These are phyloP conservation scores for Hylodesmum podocarpum DNA, from an alignment of 306 rosid genomes.

Conservation along the genomic window DNA sequence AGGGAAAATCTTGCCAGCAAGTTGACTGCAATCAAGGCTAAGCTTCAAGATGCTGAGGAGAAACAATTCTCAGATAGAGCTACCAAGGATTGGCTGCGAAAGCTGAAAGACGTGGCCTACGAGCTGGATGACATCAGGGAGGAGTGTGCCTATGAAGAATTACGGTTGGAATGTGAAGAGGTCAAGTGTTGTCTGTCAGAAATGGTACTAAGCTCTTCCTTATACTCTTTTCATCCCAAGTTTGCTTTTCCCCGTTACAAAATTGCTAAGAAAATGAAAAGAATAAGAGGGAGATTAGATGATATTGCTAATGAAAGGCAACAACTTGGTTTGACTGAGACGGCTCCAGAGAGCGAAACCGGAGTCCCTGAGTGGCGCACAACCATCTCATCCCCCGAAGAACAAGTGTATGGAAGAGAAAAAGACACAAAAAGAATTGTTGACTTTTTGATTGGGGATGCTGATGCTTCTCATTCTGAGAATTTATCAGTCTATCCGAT, in stretches of 20 bases:
- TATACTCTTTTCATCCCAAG: constrained; percentile 14
- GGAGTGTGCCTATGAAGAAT: not conserved
- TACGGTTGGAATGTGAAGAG: not conserved
- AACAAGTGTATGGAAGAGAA: constrained; percentile 30
- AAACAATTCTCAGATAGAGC: constrained; percentile 6
- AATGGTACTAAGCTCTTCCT: not conserved
- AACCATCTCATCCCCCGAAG: not conserved
- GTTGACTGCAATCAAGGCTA: constrained; percentile 9
- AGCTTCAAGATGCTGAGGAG: constrained; percentile 38
- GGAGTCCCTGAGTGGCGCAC: not conserved
- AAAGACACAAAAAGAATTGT: not conserved
- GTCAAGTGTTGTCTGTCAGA: not conserved
- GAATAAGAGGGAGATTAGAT: not conserved
- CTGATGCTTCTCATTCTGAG: not conserved
- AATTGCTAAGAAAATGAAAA: constrained; percentile 10
- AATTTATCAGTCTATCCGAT: not conserved
- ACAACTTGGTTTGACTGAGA: constrained; percentile 1
- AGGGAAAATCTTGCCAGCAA: not conserved
- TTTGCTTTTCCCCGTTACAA: not conserved
- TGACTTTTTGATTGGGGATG: not conserved
- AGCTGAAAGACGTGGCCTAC: constrained; percentile 10
- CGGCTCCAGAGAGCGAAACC: not conserved
- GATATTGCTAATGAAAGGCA: constrained; percentile 14
- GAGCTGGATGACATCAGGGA: constrained; percentile 31
- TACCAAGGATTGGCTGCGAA: constrained; percentile 17